A percentile compares a stretch with the other conserved stretches of the same genome.
These are phyloP conservation scores for Protea cynaroides DNA, from an alignment of 164 flowering plant genomes.

Conservation along the genomic window DNA sequence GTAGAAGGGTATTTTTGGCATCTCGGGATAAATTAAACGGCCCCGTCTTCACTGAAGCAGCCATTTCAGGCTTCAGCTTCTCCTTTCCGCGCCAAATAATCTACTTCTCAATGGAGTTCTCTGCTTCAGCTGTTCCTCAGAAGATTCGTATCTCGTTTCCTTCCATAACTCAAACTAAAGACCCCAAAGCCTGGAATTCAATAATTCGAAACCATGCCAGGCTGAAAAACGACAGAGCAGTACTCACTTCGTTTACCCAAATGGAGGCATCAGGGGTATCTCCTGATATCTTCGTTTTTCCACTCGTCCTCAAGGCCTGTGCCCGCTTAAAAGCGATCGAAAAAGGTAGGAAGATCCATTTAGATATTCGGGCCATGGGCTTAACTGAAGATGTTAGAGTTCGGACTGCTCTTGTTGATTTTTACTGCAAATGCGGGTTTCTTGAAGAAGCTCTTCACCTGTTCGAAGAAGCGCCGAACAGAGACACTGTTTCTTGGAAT, in stretches of 20 bases:
- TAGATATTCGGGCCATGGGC: constrained; percentile 9
- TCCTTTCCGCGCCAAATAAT: too few species aligned
- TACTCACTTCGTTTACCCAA: constrained; percentile 30
- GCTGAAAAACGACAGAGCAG: constrained; percentile 38
- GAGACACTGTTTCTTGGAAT: constrained; percentile 43
- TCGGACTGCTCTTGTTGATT: constrained; percentile 40
- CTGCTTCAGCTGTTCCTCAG: too few species aligned
- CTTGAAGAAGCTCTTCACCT: constrained; percentile 29
- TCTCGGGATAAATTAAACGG: too few species aligned
- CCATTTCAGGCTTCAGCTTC: too few species aligned
- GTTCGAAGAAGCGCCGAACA: constrained; percentile 35
- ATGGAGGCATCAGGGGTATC: constrained; percentile 31
- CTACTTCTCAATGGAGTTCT: too few species aligned
- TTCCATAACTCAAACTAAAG: constrained; percentile 10
- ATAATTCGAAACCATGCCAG: constrained; percentile 30
- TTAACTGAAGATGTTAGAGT: constrained; percentile 36
- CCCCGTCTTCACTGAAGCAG: too few species aligned
- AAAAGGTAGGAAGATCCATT: constrained; percentile 31
- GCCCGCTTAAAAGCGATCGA: constrained; percentile 30
- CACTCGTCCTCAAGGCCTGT: constrained; percentile 49
- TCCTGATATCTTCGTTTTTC: constrained; percentile 24
- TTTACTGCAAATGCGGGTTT: constrained; percentile 42
- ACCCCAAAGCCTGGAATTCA: constrained; percentile 31
- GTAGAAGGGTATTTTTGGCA: too few species aligned
- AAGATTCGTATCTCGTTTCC: constrained; percentile 3